Evolutionary conservation across 768 basidiomycete species (phyloP).

Genomic region (Lactifluus piperatus): DNA sequence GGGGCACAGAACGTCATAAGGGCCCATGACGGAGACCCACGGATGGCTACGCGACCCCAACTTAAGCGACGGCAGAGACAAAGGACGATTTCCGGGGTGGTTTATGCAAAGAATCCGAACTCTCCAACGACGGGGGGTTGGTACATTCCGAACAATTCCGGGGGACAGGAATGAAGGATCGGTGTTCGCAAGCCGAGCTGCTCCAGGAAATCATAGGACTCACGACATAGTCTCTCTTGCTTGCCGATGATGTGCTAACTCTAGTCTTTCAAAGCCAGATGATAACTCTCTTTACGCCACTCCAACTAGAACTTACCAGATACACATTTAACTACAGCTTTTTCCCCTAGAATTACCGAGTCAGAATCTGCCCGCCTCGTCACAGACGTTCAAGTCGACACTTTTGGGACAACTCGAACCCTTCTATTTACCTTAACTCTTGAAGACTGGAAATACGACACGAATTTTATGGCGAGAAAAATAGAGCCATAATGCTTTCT

Average conservation of each 20-base stretch:
- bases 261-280: background rate
- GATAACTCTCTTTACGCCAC: background rate
- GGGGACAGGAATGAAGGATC: background rate
- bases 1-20: background rate
- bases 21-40: background rate
- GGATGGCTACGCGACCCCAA: background rate
- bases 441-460: background rate
- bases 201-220: background rate
- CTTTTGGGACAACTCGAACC: background rate
- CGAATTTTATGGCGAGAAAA: background rate
- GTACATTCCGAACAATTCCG: background rate
- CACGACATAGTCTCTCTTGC: background rate
- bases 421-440: background rate
- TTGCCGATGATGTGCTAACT: background rate
- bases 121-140: background rate
- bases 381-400: background rate
- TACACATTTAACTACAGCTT: background rate
- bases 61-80: background rate
- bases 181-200: background rate
- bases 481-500: background rate
- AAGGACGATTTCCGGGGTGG: background rate
- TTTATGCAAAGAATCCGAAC: background rate
- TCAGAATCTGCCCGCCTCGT: background rate
- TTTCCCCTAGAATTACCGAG: constrained; percentile 2
- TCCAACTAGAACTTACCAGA: background rate